Conservation (phyloP, 2,329 filamentous ascomycete species). For the Venturia aucupariae region DNA sequence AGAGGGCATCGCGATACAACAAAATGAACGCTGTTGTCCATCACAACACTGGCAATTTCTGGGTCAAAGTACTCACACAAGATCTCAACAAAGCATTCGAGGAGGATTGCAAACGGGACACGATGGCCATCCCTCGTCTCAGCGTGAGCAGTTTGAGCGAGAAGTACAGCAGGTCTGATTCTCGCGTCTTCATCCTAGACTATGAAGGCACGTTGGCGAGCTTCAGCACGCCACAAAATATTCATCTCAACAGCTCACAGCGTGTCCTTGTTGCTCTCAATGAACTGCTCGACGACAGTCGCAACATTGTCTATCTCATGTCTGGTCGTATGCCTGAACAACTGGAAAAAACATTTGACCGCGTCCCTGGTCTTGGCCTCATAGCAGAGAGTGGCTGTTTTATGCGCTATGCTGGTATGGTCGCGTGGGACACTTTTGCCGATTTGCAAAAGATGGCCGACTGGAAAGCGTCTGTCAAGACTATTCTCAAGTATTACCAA, state of each 20-base stretch:
- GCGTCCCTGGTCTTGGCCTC: slow-evolving; percentile 73
- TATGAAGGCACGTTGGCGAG: slow-evolving; percentile 89
- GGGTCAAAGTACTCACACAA: slow-evolving; percentile 68
- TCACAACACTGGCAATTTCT: slow-evolving; percentile 74
- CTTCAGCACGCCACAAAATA: slow-evolving; percentile 70
- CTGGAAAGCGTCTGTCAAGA: slow-evolving; percentile 78
- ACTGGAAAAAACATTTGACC: slow-evolving; percentile 74
- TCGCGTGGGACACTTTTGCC: slow-evolving; percentile 69
- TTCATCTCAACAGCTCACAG: slow-evolving; percentile 78
- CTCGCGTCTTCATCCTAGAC: slow-evolving; percentile 79
- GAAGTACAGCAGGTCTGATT: slow-evolving; percentile 56
- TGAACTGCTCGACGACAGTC: slow-evolving; percentile 68
- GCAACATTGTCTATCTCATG: slow-evolving; percentile 89
- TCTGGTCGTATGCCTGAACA: slow-evolving; percentile 81
- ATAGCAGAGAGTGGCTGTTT: slow-evolving; percentile 96
- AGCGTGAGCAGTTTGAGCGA: slow-evolving; percentile 56
- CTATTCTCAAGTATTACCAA: slow-evolving; percentile 79
- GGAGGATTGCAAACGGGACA: slow-evolving; percentile 76
- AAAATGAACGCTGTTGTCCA: slow-evolving; percentile 65
- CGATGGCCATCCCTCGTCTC: slow-evolving; percentile 76
- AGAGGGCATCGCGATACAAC: slow-evolving; percentile 66
- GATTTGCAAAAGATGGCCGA: slow-evolving; percentile 58
- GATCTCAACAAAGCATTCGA: slow-evolving; percentile 68
- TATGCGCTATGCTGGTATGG: slow-evolving; percentile 59
- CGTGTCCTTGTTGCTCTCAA: slow-evolving; percentile 75